Percentiles rank a stretch among this genome's conserved stretches.
Evolutionary conservation across 1,284 basidiomycete genomes (phyloP).

Genomic region (Naganishia liquefaciens): DNA sequence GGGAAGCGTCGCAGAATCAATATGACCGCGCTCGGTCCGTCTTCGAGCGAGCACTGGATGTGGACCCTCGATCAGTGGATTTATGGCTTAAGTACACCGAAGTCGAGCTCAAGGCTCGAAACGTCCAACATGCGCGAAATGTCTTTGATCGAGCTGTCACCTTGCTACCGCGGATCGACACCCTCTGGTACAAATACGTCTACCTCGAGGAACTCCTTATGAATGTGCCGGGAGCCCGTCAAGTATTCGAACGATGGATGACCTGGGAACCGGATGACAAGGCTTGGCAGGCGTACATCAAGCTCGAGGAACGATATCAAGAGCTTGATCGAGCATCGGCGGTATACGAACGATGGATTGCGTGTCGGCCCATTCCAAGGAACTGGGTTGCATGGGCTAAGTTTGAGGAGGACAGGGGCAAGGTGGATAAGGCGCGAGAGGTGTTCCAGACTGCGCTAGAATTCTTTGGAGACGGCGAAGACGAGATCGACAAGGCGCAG

Average conservation of each 20-base stretch:
- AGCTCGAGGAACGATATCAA: conserved; percentile 89
- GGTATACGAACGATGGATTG: conserved; percentile 94
- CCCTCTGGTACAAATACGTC: conserved; percentile 96
- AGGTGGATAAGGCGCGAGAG: conserved; percentile 85
- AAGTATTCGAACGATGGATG: conserved; percentile 99
- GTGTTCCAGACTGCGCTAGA: conserved; percentile 96
- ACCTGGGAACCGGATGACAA: conserved; percentile 99
- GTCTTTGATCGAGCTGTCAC: conserved; percentile 96
- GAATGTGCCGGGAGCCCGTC: conserved; percentile 90
- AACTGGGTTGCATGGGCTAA: conserved; percentile 97
- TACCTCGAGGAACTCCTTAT: conserved; percentile 96
- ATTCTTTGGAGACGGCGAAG: conserved; percentile 96
- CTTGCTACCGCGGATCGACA: conserved; percentile 86
- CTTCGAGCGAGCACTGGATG: conserved; percentile 94
- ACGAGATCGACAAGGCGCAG: conserved; percentile 95
- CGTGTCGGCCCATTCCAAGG: conserved; percentile 85
- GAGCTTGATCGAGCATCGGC: conserved; percentile 88
- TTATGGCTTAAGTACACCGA: conserved; percentile 97
- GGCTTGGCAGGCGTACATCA: conserved; percentile 98
- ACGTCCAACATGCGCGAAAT: conserved; percentile 95
- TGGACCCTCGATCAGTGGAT: conserved; percentile 83
- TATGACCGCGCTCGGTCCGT: conserved; percentile 84
- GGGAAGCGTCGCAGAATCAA: conserved; percentile 94
- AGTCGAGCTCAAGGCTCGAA: conserved; percentile 95
- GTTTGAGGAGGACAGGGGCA: conserved; percentile 89